Evolutionary conservation across 352 stramenopile genomes (phyloP), one percentile per base, ranked within the genome.

Genomic region (Phytophthora tentaculata): DNA sequence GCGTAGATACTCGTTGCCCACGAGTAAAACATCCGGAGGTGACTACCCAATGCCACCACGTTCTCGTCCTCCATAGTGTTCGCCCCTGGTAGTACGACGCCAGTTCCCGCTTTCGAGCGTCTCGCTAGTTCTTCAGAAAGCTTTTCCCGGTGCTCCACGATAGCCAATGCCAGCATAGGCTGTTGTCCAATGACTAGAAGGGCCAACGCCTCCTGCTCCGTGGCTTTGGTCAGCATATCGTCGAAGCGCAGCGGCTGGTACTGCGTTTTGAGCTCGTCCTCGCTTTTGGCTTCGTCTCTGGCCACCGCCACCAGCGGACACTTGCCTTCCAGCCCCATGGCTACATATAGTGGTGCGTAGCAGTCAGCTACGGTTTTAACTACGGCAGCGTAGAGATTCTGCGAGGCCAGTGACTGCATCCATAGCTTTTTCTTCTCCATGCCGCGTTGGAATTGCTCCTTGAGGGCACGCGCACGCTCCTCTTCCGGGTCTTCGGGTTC

Each of bases 11-110:
- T 78, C 67, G 86, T 84, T 8, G 77, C 76, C 73, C 73, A 92
- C 61, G 84, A 92, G 67, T 86, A 92, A 49, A 88, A 90, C 70
- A 81, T 84, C 14, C 84, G 81, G 45, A 89, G 63, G 29, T 88
- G 77, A 26, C 54, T 56, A 20, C 55, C 65, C 9, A 91, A 67
- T 37, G 76, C 74, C 45, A 89, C 64, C 6, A 54, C 37, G 16
- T 71, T 60, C 14, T 59, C 56, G 52, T 83, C 69, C 35, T 80
- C 74, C 62, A 84, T 74, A 14, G 81, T 78, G 37, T 58, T 73
- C 28, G 71, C 20, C 6, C 67, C 74, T 19, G 58, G 32, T n/a
- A 81, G 57, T 10, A 67, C 65, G 10, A 82, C 45, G 5, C 59
- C 57, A 9, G 44, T 60, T 35, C 54, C 67, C 51, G 58, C 67